Evolutionary conservation across 2,329 filamentous ascomycete genomes (phyloP), one percentile per base, ranked within the genome.

Genomic region (Acrocalymma vagum): DNA sequence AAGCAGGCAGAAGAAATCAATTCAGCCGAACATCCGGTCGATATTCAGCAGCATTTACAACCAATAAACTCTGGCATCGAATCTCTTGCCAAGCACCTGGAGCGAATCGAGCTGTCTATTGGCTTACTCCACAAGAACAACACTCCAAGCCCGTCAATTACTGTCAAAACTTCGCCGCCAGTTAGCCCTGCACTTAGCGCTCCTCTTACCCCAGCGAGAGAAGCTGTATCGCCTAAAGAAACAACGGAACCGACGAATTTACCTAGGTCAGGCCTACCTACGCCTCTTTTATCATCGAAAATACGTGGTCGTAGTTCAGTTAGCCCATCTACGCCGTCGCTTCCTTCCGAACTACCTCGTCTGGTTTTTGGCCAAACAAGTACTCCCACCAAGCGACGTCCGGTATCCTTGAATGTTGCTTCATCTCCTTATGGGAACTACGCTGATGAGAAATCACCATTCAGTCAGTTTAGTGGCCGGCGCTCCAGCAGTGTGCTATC

Each of bases 401-500:
- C 24, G 6, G 32, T 25, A 10, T 35, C 38, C n/a, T 34, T 47
- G 25, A 24, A 47, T 13, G 10, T 35, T 14, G 29, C 10, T 11
- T 29, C 21, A 21, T 47, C 43, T 15, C 43, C 38, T 5, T 47
- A 42, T 24, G 43, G 26, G 4, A 35, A 24, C 10, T 47, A 47
- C 9, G 36, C 36, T 15, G 25, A 34, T 17, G 26, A 35, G 14
- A 33, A 21, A 6, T 47, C 43, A 9, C 43, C 43, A 8, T 47
- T 47, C 13, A 16, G 14, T 17, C 27, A 20, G 17, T 23, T 42
- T 9, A 9, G 11, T 30, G 18, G 8, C 20, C 32, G 8, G 18
- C 6, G 18, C 26, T 17, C 15, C 11, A 23, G 11, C 8, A 21
- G n/a, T n/a, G n/a, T n/a, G n/a, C n/a, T n/a, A n/a, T n/a, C n/a